Base-by-base conservation (phyloP, 2,329 filamentous ascomycete species). In the Aspergillus jensenii region DNA sequence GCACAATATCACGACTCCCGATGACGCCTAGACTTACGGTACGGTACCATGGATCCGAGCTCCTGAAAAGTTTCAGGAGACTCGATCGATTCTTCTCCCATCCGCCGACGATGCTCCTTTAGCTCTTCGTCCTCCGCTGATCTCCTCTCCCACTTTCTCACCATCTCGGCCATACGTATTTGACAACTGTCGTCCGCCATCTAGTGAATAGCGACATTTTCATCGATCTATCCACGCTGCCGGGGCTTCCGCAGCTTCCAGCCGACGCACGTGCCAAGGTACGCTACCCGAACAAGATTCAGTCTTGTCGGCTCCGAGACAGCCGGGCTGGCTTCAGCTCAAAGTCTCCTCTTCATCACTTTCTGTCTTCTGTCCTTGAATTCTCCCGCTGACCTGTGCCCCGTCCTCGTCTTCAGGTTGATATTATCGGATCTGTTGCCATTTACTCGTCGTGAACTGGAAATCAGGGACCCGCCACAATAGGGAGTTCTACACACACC, bases 191-290 rank as follows among this genome's bases (percentile, higher is more conserved):
- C 21, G 17, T 40, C 33, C 7, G 6, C 19, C 45, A 25, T 39
- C 43, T 35, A 41, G 31, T 19, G 49, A 31, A 44, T 35, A 35
- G 31, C 19, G 49, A 40, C 44, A 47, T 47, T 17, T 37, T 17
- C 5, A 41, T 31, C 37, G 17, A 27, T 44, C 47, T 27, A 35
- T 21, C 25, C 40, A 45, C 52, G 46, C 47, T 55, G 52, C 49
- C 53, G 44, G 46, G 55, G 59, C 59, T 50, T 55, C 49, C 53
- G 44, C 41, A 57, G 59, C 59, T 50, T 56, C 52, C 57, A 52
- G 46, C 59, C 49, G 44, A 51, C 50, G 54, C 59, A 62, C 59
- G 59, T 62, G 59, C 59, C 49, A 59, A 62, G 58, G 59, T 61
- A 62, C 59, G 56, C 59, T 55, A 57, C 53, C 46, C 46, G 52